Evolutionary conservation across 805 yeast genomes (phyloP), one percentile per base, ranked within the genome.

Genomic region (Candida cerambycidarum): DNA sequence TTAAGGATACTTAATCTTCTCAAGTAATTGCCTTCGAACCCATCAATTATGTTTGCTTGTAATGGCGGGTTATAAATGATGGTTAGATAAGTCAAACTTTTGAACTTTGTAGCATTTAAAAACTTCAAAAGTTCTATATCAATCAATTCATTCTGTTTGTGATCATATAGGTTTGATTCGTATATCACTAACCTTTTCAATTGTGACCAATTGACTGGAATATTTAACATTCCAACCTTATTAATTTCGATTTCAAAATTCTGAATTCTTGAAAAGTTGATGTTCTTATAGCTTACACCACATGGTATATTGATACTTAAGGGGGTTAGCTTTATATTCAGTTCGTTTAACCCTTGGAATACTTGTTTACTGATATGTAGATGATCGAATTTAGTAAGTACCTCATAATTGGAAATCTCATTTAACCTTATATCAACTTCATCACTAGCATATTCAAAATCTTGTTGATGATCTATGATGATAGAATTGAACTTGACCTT

Each of bases 11-110:
- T 71, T 41, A 78, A 67, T 52, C 89, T 71, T 46, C 89, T 73
- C 5, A 76, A 56, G 51, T 79, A 83, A 51, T 85, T 85, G 0
- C 95, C 95, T 54, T 85, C 92, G 31, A 81, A 75, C 2, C 88
- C 87, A 57, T 83, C 85, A 13, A 60, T 65, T 11, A 81, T 71
- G 27, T 70, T 66, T 0, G 85, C 87, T 54, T 77, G 78, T 2
- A 58, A 28, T 2, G 87, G 85, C 3, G 84, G 77, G 19, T 67
- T 67, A 57, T 84, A 89, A 14, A 73, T 66, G n/a, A 85, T 67
- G 8, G 76, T 64, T 14, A 85, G 58, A 36, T 59, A 69, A 21
- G 58, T 59, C 28, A 82, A 31, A 10, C 27, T 30, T 24, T 24
- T 13, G 28, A 48, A 44, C 23, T 12, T 14, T 3, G 27, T 34